These are phyloP conservation scores for Plasmodium chabaudi DNA, from an alignment of 169 alveolate genomes.

Conservation along the genomic window DNA sequence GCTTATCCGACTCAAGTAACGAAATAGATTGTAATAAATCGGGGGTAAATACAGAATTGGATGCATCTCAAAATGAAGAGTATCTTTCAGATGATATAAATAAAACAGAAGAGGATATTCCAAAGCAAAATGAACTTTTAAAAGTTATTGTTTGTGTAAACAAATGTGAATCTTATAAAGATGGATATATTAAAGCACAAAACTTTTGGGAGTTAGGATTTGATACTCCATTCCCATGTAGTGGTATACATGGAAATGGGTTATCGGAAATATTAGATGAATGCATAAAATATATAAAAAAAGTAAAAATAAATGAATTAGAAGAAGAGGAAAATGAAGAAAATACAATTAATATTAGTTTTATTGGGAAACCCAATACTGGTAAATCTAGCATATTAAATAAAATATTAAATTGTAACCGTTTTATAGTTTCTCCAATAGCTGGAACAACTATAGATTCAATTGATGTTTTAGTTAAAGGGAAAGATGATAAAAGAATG, in stretches of 20 bases:
- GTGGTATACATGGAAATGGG: slow-evolving; percentile 87
- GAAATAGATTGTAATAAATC: neutral
- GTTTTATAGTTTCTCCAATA: slow-evolving; percentile 85
- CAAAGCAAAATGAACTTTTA: slow-evolving; percentile 1
- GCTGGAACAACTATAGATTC: slow-evolving; percentile 87
- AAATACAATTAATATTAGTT: slow-evolving; percentile 16
- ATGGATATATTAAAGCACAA: slow-evolving; percentile 83
- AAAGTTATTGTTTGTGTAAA: slow-evolving; percentile 81
- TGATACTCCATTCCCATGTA: slow-evolving; percentile 84
- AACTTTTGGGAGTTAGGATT: slow-evolving; percentile 86
- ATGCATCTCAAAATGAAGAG: slow-evolving; percentile 1
- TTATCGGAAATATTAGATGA: slow-evolving; percentile 81
- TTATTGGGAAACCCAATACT: slow-evolving; percentile 81
- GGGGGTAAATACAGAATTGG: neutral
- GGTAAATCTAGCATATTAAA: slow-evolving; percentile 84
- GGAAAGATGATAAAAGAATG: slow-evolving; percentile 61
- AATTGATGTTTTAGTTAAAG: slow-evolving; percentile 77
- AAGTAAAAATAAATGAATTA: slow-evolving; percentile 53
- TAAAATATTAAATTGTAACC: slow-evolving; percentile 76
- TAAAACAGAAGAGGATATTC: neutral
- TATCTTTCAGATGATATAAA: neutral
- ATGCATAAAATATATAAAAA: slow-evolving; percentile 72
- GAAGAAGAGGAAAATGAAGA: slow-evolving; percentile 68
- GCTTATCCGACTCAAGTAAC: neutral
- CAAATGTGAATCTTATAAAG: slow-evolving; percentile 84